A percentile compares a stretch with the other conserved stretches of the same genome.
phyloP scores from a whole-genome alignment of 176 grass and related monocot genomes.

The Triticum urartu region DNA sequence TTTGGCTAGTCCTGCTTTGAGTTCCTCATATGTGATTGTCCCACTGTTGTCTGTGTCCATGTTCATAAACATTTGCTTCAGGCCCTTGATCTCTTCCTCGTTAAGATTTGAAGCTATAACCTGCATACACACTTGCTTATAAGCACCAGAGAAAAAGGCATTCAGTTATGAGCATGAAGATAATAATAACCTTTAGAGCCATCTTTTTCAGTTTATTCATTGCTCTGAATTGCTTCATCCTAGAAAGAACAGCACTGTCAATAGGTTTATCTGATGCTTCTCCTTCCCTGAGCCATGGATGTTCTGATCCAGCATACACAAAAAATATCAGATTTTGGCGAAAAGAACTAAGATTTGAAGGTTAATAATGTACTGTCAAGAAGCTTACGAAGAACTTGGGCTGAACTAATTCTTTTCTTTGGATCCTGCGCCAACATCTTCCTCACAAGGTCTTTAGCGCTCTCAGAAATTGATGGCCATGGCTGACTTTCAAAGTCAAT shows the following conservation, averaged over 20 bases:
- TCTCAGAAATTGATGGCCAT: slow-evolving; percentile 86
- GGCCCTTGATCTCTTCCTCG: slow-evolving; percentile 92
- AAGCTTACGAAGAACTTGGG: slow-evolving; percentile 88
- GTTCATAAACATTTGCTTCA: slow-evolving; percentile 99
- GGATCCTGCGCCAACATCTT: slow-evolving; percentile 94
- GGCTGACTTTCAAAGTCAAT: slow-evolving; percentile 92
- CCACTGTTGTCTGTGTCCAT: slow-evolving; percentile 95
- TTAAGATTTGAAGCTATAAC: slow-evolving; percentile 96
- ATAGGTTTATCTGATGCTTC: slow-evolving; percentile 95
- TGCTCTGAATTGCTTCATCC: slow-evolving; percentile 99
- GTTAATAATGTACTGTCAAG: slow-evolving; percentile 7
- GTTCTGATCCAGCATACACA: slow-evolving; percentile 61
- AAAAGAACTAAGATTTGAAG: not conserved
- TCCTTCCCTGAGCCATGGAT: slow-evolving; percentile 93
- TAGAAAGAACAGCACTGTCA: slow-evolving; percentile 94
- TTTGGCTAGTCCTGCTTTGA: slow-evolving; percentile 83
- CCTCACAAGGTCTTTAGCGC: slow-evolving; percentile 86
- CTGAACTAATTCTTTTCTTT: slow-evolving; percentile 89
- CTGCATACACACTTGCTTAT: slow-evolving; percentile 41
- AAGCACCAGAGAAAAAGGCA: not conserved
- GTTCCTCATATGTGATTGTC: slow-evolving; percentile 96
- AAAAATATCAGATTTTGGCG: slow-evolving; percentile 18
- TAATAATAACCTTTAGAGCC: slow-evolving; percentile 87
- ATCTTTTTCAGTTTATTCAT: slow-evolving; percentile 99
- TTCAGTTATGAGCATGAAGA: not conserved